These are phyloP conservation scores for Delonix regia DNA, from an alignment of 306 rosid genomes.

Conservation along the genomic window DNA sequence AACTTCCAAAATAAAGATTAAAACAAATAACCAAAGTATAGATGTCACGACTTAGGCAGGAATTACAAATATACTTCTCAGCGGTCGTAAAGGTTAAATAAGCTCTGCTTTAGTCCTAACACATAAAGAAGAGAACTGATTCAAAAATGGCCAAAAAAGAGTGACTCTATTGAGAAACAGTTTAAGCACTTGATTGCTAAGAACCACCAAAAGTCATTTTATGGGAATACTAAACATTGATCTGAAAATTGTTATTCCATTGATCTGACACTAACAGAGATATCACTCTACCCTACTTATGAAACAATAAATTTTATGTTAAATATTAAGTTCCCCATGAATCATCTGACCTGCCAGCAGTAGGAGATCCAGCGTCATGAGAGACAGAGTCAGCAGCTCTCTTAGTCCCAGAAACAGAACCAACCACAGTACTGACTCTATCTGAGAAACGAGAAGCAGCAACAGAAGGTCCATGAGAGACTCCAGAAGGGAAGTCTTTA, in stretches of 20 bases:
- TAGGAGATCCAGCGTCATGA: slow-evolving; percentile 60
- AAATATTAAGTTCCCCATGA: background rate
- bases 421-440: slow-evolving; percentile 26
- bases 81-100: background rate
- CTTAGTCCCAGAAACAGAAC: slow-evolving; percentile 59
- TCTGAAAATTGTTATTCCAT: background rate
- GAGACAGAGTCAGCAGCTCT: slow-evolving; percentile 70
- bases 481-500: slow-evolving; percentile 61
- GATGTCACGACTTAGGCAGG: background rate
- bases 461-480: slow-evolving; percentile 43
- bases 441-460: slow-evolving; percentile 49
- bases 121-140: background rate
- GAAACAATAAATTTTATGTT: background rate
- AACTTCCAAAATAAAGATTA: background rate
- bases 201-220: background rate
- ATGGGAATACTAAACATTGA: background rate
- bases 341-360: slow-evolving; percentile 52
- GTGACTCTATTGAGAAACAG: background rate
- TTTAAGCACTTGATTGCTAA: background rate
- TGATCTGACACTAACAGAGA: background rate
- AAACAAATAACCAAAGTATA: background rate
- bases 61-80: background rate
- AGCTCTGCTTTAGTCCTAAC: background rate
- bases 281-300: background rate
- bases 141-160: background rate